Base-by-base conservation (phyloP, 768 basidiomycete species). In the Agrocybe chaxingu region DNA sequence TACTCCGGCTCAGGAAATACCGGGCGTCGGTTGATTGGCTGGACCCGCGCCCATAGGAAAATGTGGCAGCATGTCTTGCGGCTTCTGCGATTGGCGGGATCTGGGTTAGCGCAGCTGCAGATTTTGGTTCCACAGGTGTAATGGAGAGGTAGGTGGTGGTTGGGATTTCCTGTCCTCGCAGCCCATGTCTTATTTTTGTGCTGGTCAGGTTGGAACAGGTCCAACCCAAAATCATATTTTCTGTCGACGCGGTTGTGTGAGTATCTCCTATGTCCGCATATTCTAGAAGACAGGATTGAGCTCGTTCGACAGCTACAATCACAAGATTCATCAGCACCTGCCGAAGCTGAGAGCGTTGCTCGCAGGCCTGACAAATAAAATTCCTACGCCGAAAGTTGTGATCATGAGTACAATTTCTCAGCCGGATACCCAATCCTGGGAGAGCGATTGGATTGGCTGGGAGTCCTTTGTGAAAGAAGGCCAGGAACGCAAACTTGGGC, bases 31-130 rank as follows among this genome's bases (percentile, higher is more conserved):
- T 48, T 57, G 35, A 47, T 54, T 38, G 31, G 24, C 24, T 24
- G 24, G 24, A 24, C 24, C 24, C 24, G 24, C 24, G 24, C 50
- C 46, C 34, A 47, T 57, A 87, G 85, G 86, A 87, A 70, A 86
- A 82, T 57, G 78, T 85, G 5, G 81, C 73, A 12, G 80, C 81
- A 1, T 85, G 80, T 63, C 77, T 89, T 24, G 86, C 86, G 6
- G 75, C 85, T 12, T 70, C 83, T 35, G 86, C 87, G 16, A 69
- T 89, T 45, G 89, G 84, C 41, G 87, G 76, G n/a, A 87, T 92
- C 38, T 92, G 88, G 85, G 87, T 89, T 39, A 84, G 82, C 59
- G 87, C 87, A 10, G 87, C 89, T 12, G 82, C 88, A 11, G 89
- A 92, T 66, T 91, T 92, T 66, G 89, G 85, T n/a, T 71, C 85